These are phyloP conservation scores for Toxicodendron radicans DNA, from an alignment of 345 rosid genomes.

Conservation along the genomic window DNA sequence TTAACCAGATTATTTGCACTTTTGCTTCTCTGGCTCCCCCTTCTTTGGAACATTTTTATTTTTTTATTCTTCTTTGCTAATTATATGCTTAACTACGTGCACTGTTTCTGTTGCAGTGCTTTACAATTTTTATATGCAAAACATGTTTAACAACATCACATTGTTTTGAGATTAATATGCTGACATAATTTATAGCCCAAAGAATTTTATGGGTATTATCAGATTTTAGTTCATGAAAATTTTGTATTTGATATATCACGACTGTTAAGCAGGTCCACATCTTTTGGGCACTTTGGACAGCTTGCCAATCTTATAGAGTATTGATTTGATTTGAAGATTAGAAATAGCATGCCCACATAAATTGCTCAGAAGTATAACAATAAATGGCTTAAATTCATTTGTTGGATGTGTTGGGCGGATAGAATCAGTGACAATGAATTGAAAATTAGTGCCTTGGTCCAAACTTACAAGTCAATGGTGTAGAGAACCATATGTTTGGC, in stretches of 20 bases:
- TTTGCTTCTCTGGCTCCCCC: slow-evolving; percentile 35
- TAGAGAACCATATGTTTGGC: no score
- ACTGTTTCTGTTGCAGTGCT: neutral
- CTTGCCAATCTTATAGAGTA: neutral
- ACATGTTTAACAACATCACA: neutral
- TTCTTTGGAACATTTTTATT: slow-evolving; percentile 35
- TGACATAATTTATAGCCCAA: neutral
- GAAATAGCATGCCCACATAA: neutral
- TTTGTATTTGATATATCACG: no score
- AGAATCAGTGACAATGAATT: neutral
- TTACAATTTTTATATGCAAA: neutral
- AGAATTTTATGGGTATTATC: no score
- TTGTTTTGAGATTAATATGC: neutral
- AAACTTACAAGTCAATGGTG: no score
- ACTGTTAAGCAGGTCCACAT: no score
- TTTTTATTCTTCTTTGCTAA: neutral
- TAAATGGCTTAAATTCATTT: neutral
- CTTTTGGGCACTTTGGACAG: no score
- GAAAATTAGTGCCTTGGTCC: neutral
- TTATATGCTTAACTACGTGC: no score
- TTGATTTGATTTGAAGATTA: neutral
- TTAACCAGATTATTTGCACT: slow-evolving; percentile 22
- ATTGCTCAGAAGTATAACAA: neutral
- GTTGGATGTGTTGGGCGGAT: neutral
- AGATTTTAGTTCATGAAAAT: no score